These are phyloP conservation scores for Calonectria crousiana DNA, from an alignment of 2,329 filamentous ascomycete species.

Conservation along the genomic window DNA sequence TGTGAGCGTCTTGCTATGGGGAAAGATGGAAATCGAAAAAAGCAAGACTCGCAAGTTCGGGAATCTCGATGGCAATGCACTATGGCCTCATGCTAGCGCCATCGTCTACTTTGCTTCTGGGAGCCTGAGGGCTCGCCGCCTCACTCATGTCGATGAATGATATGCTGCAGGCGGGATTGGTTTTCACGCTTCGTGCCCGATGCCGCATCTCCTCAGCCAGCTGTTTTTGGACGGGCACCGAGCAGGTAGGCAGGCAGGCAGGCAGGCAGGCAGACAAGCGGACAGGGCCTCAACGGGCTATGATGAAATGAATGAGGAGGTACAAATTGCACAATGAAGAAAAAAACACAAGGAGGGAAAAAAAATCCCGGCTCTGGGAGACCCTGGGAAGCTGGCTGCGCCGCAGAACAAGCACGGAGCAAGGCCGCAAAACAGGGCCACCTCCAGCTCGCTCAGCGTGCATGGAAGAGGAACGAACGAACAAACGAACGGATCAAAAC, in stretches of 20 bases:
- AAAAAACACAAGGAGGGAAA: not conserved
- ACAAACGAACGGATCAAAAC: slow-evolving; percentile 5
- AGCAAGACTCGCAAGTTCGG: slow-evolving; percentile 17
- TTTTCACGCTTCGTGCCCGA: slow-evolving; percentile 8
- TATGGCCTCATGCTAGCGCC: slow-evolving; percentile 44
- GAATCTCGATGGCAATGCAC: slow-evolving; percentile 30
- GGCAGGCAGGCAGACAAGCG: not conserved
- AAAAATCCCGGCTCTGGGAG: not conserved
- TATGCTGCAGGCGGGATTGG: not conserved
- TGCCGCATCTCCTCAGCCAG: slow-evolving; percentile 8
- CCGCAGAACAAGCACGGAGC: slow-evolving; percentile 8
- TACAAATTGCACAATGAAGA: not conserved
- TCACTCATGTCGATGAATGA: not conserved
- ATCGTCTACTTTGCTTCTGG: slow-evolving; percentile 37
- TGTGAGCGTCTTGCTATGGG: slow-evolving; percentile 11
- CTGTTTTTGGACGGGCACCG: not conserved
- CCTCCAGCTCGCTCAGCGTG: not conserved
- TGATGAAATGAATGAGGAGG: slow-evolving; percentile 6
- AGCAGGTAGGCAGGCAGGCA: not conserved
- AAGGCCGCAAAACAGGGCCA: slow-evolving; percentile 16
- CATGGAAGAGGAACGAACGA: slow-evolving; percentile 9
- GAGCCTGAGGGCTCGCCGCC: not conserved
- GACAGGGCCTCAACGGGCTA: not conserved
- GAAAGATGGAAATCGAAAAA: slow-evolving; percentile 15
- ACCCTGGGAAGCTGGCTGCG: slow-evolving; percentile 6